Evolutionary conservation across 2,329 filamentous ascomycete genomes (phyloP).

Genomic region (Epichloe typhina): DNA sequence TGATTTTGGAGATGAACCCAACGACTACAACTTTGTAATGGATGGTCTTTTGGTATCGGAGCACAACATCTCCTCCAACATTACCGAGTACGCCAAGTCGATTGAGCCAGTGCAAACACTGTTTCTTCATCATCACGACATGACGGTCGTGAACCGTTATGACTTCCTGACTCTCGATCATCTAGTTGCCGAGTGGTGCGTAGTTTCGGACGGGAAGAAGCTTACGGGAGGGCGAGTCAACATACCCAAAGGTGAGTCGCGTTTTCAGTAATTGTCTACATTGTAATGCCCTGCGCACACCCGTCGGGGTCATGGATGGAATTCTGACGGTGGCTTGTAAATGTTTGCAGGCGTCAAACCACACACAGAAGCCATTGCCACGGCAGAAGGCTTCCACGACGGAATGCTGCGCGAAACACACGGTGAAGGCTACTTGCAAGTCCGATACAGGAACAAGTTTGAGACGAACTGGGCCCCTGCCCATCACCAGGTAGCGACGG

Average conservation of each 20-base stretch:
- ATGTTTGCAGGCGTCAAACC: slow-evolving; percentile 26
- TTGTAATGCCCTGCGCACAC: too few species aligned
- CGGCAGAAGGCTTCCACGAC: slow-evolving; percentile 18
- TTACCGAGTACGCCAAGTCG: slow-evolving; percentile 43
- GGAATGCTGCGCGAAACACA: slow-evolving; percentile 10
- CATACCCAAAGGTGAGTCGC: slow-evolving; percentile 27
- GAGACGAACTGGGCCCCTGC: slow-evolving; percentile 37
- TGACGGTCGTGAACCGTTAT: slow-evolving; percentile 39
- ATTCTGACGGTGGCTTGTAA: not conserved
- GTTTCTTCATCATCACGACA: slow-evolving; percentile 24
- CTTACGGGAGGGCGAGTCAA: slow-evolving; percentile 20
- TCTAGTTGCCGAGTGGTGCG: slow-evolving; percentile 29
- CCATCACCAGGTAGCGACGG: slow-evolving; percentile 38
- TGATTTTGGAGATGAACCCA: slow-evolving; percentile 47
- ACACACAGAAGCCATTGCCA: slow-evolving; percentile 24
- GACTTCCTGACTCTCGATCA: slow-evolving; percentile 40
- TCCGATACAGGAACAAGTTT: slow-evolving; percentile 31
- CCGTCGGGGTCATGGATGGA: not conserved
- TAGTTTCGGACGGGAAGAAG: slow-evolving; percentile 25
- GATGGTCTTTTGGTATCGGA: slow-evolving; percentile 35
- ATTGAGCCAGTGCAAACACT: slow-evolving; percentile 45
- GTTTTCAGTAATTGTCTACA: not conserved
- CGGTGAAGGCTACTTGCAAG: slow-evolving; percentile 32
- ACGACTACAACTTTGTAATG: slow-evolving; percentile 47
- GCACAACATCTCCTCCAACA: slow-evolving; percentile 37